A percentile compares a stretch with the other conserved stretches of the same genome.
These are phyloP conservation scores for Salix udensis DNA, from an alignment of 345 rosid species.

Conservation along the genomic window DNA sequence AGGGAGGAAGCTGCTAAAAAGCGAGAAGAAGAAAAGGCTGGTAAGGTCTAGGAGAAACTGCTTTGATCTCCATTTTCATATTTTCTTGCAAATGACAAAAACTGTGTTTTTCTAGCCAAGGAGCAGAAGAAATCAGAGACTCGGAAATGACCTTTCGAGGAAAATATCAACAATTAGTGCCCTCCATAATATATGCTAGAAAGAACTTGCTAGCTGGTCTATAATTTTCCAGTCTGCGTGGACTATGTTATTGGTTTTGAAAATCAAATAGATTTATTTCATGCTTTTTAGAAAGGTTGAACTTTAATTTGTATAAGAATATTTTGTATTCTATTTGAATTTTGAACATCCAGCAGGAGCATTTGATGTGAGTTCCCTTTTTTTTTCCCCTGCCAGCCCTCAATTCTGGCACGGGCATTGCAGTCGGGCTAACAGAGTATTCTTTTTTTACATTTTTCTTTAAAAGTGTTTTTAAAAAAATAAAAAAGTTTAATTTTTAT, in stretches of 20 bases:
- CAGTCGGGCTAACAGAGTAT: no score
- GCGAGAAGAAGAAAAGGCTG: conserved; percentile 72
- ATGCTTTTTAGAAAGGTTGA: not conserved
- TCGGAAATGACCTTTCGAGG: conserved; percentile 41
- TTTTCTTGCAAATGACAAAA: not conserved
- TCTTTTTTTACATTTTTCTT: no score
- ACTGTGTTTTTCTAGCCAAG: conserved; percentile 40
- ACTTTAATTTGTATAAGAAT: not conserved
- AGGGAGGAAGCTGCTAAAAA: conserved; percentile 71
- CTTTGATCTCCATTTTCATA: not conserved
- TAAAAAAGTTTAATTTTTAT: no score
- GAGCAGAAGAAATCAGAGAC: conserved; percentile 60
- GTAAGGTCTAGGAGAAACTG: conserved; percentile 23
- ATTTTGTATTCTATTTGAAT: not conserved
- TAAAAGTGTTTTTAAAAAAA: no score
- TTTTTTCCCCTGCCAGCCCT: not conserved
- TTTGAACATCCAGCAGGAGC: not conserved
- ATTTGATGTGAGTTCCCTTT: not conserved
- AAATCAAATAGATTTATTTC: conserved; percentile 11
- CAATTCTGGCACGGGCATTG: not conserved
- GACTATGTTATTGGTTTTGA: not conserved
- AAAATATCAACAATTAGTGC: not conserved
- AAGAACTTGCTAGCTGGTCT: conserved; percentile 8
- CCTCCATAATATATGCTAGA: not conserved
- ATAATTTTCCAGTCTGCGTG: not conserved